Base-by-base conservation (phyloP, 352 stramenopile species). In the Globisporangium sylvaticum region DNA sequence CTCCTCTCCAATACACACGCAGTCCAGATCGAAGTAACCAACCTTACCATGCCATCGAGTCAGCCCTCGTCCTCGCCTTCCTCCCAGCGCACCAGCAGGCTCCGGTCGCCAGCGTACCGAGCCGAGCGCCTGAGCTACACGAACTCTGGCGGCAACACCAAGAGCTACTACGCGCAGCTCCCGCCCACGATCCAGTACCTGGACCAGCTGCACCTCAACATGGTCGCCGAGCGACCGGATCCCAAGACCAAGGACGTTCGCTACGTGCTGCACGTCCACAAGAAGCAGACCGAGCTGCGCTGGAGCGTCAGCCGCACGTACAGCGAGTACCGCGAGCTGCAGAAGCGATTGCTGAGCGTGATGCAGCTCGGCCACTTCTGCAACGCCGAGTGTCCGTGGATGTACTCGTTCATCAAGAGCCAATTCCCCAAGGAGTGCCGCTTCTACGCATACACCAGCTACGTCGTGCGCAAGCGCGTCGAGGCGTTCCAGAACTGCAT, bases 321-420 rank as follows among this genome's bases (percentile, higher is more conserved):
- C 29, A 18, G 29, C 4, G 77, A 89, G 63, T 83, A 87, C 66
- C 59, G 72, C 18, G 50, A 46, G 14, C 75, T 88, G 29, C 77
- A 86, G 42, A 70, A 70, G 14, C 60, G 60, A 1, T 29, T 80
- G 24, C 60, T 84, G 5, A 50, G 62, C 5, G 77, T 67, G 32
- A 74, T 91, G 57, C 71, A 86, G 25, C 80, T 87, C 63, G 83
- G 80, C 34, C 80, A 89, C 66, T 68, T 78, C 9, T 91, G 80
- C 54, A 66, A 77, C 31, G 80, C 72, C 31, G 63, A 66, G 31
- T 89, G 80, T 57, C 77, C 79, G 27, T 91, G 81, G 69, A 66
- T 89, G 34, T 72, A 89, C 24, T 77, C 75, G 39, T 87, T 83
- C 48, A 22, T 89, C 37, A 68, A 58, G 39, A 77, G 68, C 52